A percentile compares a stretch with the other conserved stretches of the same genome.
Conservation (phyloP, 495 filamentous ascomycete genomes). For the Trichoderma reesei region DNA sequence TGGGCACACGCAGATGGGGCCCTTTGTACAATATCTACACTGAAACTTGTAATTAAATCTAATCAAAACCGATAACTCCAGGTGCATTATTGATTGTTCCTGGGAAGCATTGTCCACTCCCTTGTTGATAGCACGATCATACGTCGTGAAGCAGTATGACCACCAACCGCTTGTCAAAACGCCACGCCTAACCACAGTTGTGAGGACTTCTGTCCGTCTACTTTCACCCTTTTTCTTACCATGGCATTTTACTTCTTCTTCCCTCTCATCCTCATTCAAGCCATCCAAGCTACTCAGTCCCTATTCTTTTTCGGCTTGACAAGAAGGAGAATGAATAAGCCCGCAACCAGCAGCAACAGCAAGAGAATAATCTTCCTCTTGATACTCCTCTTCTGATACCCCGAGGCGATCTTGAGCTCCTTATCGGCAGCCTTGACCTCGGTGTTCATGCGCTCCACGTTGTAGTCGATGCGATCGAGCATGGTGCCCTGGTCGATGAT, state of each 20-base stretch:
- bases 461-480: slow-evolving; percentile 97
- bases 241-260: neutral
- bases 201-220: neutral
- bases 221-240: no score
- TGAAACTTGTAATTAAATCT: neutral
- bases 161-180: slow-evolving; percentile 3
- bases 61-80: neutral
- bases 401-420: slow-evolving; percentile 72
- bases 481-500: slow-evolving; percentile 97
- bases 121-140: slow-evolving; percentile 1
- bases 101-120: neutral
- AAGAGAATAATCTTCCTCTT: slow-evolving; percentile 88
- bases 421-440: slow-evolving; percentile 89
- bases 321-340: slow-evolving; percentile 74
- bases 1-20: neutral
- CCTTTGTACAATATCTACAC: slow-evolving; percentile 9
- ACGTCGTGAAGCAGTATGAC: neutral
- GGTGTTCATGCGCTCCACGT: slow-evolving; percentile 82
- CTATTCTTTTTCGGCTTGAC: slow-evolving; percentile 63
- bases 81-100: neutral
- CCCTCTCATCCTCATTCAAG: slow-evolving; percentile 14
- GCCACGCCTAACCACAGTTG: neutral
- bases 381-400: slow-evolving; percentile 80
- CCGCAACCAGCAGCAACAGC: slow-evolving; percentile 71
- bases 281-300: neutral